Evolutionary conservation across 2,329 filamentous ascomycete species (phyloP).

Genomic region (Leptographium lundbergii): DNA sequence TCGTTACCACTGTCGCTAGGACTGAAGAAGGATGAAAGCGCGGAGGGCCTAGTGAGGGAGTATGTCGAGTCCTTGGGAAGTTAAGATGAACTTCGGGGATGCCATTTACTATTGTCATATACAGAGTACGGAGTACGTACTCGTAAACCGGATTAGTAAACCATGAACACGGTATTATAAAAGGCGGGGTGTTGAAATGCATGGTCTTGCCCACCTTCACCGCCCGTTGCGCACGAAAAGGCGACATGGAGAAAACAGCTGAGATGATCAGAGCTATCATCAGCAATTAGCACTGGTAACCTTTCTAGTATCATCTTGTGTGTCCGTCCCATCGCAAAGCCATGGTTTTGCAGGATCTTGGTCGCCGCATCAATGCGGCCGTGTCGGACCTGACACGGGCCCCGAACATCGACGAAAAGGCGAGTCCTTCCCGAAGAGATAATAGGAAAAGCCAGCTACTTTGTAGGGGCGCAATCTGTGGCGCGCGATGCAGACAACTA

Average conservation of each 20-base stretch:
- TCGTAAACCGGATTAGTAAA: background rate
- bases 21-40: conserved; percentile 35
- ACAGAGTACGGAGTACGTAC: too few relatives aligned
- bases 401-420: conserved; percentile 93
- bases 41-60: conserved; percentile 42
- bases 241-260: background rate
- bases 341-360: conserved; percentile 99
- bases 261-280: background rate
- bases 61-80: conserved; percentile 28
- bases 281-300: background rate
- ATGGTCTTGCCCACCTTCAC: conserved; percentile 7
- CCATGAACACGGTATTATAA: background rate
- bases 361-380: conserved; percentile 94
- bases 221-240: conserved; percentile 7
- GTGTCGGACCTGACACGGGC: conserved; percentile 87
- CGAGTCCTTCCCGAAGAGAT: conserved; percentile 19
- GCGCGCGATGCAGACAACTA: background rate
- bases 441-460: background rate
- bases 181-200: background rate
- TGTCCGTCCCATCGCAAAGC: conserved; percentile 4
- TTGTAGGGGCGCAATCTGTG: background rate
- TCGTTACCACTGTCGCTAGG: conserved; percentile 36
- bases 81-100: background rate
- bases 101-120: too few relatives aligned
- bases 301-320: background rate